These are phyloP conservation scores for Komagataella kurtzmanii DNA, from an alignment of 805 yeast species.

Conservation along the genomic window DNA sequence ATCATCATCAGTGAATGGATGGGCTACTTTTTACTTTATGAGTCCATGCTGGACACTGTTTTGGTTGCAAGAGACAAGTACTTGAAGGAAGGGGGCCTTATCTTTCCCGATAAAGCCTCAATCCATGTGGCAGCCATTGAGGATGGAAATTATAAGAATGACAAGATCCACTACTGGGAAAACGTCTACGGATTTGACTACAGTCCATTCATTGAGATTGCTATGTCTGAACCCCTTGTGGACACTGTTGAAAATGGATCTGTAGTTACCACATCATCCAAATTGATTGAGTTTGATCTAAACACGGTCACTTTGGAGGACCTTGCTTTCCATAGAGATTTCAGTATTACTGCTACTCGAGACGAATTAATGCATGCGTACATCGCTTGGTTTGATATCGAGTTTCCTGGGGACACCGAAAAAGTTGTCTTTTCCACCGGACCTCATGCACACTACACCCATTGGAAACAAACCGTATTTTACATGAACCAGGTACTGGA, in stretches of 20 bases:
- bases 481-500: constrained; percentile 75
- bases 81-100: constrained; percentile 70
- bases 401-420: constrained; percentile 55
- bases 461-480: constrained; percentile 97
- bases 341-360: constrained; percentile 59
- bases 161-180: constrained; percentile 89
- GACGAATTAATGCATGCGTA: constrained; percentile 80
- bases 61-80: constrained; percentile 88
- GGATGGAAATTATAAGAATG: constrained; percentile 84
- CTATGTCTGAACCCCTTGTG: constrained; percentile 89
- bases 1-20: constrained; percentile 97
- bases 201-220: constrained; percentile 75
- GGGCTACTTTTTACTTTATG: constrained; percentile 95
- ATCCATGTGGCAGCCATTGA: constrained; percentile 87
- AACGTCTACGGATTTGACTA: constrained; percentile 96
- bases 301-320: constrained; percentile 80
- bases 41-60: constrained; percentile 96
- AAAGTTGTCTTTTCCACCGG: constrained; percentile 81
- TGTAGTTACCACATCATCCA: constrained; percentile 59
- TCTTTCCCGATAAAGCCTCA: constrained; percentile 88
- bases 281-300: constrained; percentile 73
- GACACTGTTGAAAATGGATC: constrained; percentile 77
- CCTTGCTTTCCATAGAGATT: constrained; percentile 61
- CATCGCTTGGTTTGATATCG: constrained; percentile 91
- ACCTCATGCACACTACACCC: constrained; percentile 88